These are phyloP conservation scores for Eucalyptus marginata DNA, from an alignment of 345 rosid species.

Conservation along the genomic window DNA sequence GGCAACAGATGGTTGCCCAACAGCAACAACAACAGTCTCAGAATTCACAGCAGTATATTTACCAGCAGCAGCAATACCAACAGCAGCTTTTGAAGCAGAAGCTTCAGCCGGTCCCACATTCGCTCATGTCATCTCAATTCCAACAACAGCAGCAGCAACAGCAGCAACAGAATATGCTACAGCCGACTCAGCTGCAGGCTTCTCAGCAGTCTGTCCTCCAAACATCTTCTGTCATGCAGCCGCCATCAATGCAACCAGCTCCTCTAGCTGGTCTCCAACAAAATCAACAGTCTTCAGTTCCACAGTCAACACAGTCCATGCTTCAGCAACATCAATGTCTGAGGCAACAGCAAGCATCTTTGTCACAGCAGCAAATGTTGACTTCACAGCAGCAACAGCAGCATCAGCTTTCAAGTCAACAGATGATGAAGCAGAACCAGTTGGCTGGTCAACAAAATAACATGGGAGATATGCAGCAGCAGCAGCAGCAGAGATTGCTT, in stretches of 20 bases:
- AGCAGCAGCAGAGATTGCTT: slow-evolving; percentile 51
- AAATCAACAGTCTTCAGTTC: slow-evolving; percentile 61
- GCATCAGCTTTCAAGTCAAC: background rate
- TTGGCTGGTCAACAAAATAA: slow-evolving; percentile 50
- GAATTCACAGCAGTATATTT: slow-evolving; percentile 42
- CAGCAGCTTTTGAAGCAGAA: slow-evolving; percentile 61
- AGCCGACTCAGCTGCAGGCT: slow-evolving; percentile 56
- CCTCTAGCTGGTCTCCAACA: slow-evolving; percentile 50
- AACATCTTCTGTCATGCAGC: slow-evolving; percentile 57
- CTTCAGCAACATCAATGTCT: slow-evolving; percentile 60
- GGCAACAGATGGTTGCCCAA: slow-evolving; percentile 52
- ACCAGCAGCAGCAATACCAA: slow-evolving; percentile 45
- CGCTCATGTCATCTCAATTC: slow-evolving; percentile 51
- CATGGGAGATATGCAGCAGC: slow-evolving; percentile 43
- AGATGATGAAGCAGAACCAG: slow-evolving; percentile 57
- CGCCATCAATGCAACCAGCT: slow-evolving; percentile 40
- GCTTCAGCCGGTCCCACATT: slow-evolving; percentile 44
- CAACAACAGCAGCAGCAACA: slow-evolving; percentile 28
- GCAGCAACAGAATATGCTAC: slow-evolving; percentile 49
- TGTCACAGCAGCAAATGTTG: slow-evolving; percentile 51
- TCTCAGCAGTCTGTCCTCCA: slow-evolving; percentile 67
- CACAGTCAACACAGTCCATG: slow-evolving; percentile 64
- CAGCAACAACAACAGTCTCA: slow-evolving; percentile 66
- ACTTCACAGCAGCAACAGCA: slow-evolving; percentile 47
- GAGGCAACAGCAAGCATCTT: slow-evolving; percentile 62